Conservation (phyloP, 441 rosid genomes). For the Oxalis stricta region DNA sequence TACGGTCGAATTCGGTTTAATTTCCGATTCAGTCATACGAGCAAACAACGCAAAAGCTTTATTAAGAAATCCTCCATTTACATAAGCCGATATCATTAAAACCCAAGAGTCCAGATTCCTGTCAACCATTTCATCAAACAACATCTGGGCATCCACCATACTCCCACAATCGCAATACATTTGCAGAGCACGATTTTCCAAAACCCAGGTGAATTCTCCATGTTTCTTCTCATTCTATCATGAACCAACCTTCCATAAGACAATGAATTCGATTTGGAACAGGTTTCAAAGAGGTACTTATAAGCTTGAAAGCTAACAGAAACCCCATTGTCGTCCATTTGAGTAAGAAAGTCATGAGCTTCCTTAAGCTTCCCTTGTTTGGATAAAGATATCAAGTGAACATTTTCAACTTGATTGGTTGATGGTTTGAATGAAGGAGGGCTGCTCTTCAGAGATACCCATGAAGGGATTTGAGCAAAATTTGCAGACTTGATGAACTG, state of each 20-base stretch:
- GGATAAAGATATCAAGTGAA: conserved; percentile 42
- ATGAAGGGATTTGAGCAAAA: conserved; percentile 36
- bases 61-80: conserved; percentile 15
- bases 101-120: conserved; percentile 28
- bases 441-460: conserved; percentile 38
- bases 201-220: conserved; percentile 22
- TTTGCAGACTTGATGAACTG: conserved; percentile 9
- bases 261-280: conserved; percentile 26
- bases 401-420: conserved; percentile 33
- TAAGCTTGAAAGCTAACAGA: conserved; percentile 25
- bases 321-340: conserved; percentile 39
- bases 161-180: conserved; percentile 52
- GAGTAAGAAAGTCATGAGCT: conserved; percentile 38
- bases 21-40: conserved; percentile 24
- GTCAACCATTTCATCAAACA: conserved; percentile 52
- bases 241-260: conserved; percentile 39
- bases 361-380: conserved; percentile 46
- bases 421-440: conserved; percentile 17
- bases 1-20: conserved; percentile 21
- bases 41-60: conserved; percentile 30
- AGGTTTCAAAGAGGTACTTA: conserved; percentile 32
- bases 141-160: conserved; percentile 34
- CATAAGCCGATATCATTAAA: conserved; percentile 41
- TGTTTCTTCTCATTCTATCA: conserved; percentile 15
- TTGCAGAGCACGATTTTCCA: conserved; percentile 25